These are phyloP conservation scores for Lactarius deliciosus DNA, from an alignment of 768 basidiomycete species.

Conservation along the genomic window DNA sequence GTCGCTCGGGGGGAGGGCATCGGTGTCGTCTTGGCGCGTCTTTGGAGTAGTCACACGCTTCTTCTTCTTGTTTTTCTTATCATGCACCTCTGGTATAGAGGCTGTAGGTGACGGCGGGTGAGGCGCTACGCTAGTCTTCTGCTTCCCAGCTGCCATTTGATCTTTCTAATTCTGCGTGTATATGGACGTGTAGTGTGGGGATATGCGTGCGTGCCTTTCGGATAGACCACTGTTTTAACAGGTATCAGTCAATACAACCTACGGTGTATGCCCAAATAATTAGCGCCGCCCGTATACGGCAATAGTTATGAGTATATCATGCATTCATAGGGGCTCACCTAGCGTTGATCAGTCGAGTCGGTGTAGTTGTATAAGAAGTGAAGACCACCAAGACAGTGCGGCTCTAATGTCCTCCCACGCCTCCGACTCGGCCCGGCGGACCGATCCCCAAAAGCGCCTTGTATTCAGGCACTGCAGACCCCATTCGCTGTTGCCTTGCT, in stretches of 20 bases:
- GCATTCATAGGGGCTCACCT: conserved; percentile 19
- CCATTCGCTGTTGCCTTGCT: no score
- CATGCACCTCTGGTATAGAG: conserved; percentile 10
- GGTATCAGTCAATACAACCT: conserved; percentile 13
- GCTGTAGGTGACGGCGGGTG: background rate
- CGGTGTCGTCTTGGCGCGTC: conserved; percentile 19
- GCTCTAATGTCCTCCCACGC: conserved; percentile 15
- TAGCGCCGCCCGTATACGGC: background rate
- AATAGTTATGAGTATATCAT: background rate
- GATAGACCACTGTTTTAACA: background rate
- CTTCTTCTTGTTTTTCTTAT: conserved; percentile 25
- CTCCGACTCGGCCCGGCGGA: conserved; percentile 5
- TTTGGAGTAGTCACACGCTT: conserved; percentile 15
- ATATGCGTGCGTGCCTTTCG: conserved; percentile 1
- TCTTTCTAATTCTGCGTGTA: background rate
- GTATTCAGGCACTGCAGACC: no score
- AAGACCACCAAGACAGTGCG: conserved; percentile 17
- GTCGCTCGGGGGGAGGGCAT: conserved; percentile 23
- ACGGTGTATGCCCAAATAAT: conserved; percentile 3
- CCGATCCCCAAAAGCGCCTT: background rate
- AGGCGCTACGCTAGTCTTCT: conserved; percentile 15
- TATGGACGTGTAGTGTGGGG: background rate
- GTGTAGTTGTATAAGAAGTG: conserved; percentile 19
- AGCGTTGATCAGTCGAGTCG: conserved; percentile 19
- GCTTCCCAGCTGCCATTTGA: conserved; percentile 25